phyloP scores from a whole-genome alignment of 2,329 filamentous ascomycete genomes.

The Diaporthe sp. region DNA sequence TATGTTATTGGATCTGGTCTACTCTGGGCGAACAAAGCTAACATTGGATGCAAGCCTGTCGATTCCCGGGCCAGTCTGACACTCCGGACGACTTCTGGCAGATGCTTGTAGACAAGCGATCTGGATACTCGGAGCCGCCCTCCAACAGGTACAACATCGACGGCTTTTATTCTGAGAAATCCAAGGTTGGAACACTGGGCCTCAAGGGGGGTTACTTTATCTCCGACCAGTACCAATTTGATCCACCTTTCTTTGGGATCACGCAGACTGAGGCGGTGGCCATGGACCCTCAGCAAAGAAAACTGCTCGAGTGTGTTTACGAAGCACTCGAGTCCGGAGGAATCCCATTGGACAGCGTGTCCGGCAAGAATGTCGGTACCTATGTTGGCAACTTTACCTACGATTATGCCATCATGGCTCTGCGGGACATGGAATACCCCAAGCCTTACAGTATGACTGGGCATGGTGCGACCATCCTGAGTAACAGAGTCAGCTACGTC shows the following conservation, averaged over 20 bases:
- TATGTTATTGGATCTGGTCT: not conserved
- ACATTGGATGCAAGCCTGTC: conserved; percentile 5
- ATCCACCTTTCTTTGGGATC: conserved; percentile 74
- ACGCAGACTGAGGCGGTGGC: conserved; percentile 75
- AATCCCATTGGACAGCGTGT: conserved; percentile 44
- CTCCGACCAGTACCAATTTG: conserved; percentile 1
- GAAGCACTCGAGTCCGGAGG: conserved; percentile 71
- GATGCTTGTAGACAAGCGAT: not conserved
- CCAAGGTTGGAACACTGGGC: conserved; percentile 36
- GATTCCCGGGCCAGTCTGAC: conserved; percentile 19
- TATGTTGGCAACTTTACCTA: conserved; percentile 50
- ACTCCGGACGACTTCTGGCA: conserved; percentile 11
- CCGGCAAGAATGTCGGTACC: conserved; percentile 50
- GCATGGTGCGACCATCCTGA: conserved; percentile 52
- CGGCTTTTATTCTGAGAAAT: conserved; percentile 24
- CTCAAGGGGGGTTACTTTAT: conserved; percentile 27
- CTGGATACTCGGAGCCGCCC: conserved; percentile 1
- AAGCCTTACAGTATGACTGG: conserved; percentile 48
- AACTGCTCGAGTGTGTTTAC: conserved; percentile 74
- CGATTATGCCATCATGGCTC: conserved; percentile 48
- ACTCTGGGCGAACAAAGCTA: not conserved
- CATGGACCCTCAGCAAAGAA: conserved; percentile 76
- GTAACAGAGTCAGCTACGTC: conserved; percentile 54
- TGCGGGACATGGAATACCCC: conserved; percentile 41
- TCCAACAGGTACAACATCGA: conserved; percentile 1